Evolutionary conservation across 2,329 filamentous ascomycete genomes (phyloP).

Genomic region (Decorospora gaudefroyi): DNA sequence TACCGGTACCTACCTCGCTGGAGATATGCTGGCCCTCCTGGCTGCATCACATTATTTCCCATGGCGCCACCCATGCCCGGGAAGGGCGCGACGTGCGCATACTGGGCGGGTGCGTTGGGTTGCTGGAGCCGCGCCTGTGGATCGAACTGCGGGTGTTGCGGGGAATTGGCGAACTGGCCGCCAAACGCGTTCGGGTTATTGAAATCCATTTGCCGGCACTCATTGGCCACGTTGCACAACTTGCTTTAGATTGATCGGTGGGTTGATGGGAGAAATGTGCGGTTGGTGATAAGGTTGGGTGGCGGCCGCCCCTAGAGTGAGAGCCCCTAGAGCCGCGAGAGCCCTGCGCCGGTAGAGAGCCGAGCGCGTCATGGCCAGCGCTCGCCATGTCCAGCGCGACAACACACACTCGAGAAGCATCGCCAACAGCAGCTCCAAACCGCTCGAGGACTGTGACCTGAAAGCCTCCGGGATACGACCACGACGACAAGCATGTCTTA

Average conservation of each 20-base stretch:
- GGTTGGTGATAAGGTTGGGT: conserved; percentile 39
- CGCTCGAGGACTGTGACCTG: too few relatives aligned
- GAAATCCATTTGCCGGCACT: conserved; percentile 47
- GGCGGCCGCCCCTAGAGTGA: conserved; percentile 3
- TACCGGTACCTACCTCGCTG: conserved; percentile 50
- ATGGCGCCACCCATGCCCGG: conserved; percentile 25
- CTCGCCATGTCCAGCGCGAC: background rate
- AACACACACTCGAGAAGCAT: background rate
- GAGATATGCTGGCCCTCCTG: conserved; percentile 39
- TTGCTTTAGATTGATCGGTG: conserved; percentile 46
- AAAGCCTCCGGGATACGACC: background rate
- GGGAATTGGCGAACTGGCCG: conserved; percentile 40
- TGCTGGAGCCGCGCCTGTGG: conserved; percentile 45
- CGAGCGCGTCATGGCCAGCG: conserved; percentile 14
- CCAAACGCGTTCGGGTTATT: conserved; percentile 45
- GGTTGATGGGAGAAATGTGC: conserved; percentile 35
- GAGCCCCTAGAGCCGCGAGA: conserved; percentile 8
- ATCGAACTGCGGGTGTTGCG: conserved; percentile 42
- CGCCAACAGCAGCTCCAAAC: conserved; percentile 1
- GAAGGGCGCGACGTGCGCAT: conserved; percentile 41
- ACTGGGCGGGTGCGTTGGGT: conserved; percentile 38
- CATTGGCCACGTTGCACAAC: conserved; percentile 49
- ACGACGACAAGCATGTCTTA: conserved; percentile 12
- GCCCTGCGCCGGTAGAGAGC: conserved; percentile 9
- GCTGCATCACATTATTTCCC: conserved; percentile 36